Evolutionary conservation across 371 early-diverging fungal species (phyloP).

Genomic region (Polyrhizophydium stewartii): DNA sequence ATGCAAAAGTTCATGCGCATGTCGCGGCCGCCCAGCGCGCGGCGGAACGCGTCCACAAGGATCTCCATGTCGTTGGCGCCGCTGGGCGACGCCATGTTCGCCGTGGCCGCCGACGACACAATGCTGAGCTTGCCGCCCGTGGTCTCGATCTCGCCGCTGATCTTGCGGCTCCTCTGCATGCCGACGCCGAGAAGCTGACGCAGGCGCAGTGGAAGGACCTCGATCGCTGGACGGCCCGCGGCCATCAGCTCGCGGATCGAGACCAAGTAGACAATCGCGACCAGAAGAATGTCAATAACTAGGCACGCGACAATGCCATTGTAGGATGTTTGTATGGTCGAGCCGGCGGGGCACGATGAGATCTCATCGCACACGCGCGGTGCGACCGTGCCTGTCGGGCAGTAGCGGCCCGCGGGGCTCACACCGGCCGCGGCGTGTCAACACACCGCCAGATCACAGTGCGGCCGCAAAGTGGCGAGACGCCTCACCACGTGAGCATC

Average conservation of each 20-base stretch:
- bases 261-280: background rate
- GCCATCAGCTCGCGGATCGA: background rate
- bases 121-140: background rate
- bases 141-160: background rate
- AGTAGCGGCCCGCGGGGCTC: too few species aligned
- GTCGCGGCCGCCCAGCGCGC: background rate
- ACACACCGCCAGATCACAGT: too few species aligned
- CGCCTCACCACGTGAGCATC: too few species aligned
- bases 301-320: background rate
- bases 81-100: constrained; percentile 9
- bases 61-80: background rate
- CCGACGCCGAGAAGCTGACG: constrained; percentile 6
- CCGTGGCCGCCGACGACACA: background rate
- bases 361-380: background rate
- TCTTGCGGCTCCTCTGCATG: constrained; percentile 7
- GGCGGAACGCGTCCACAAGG: background rate
- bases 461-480: too few species aligned
- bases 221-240: background rate
- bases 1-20: constrained; percentile 50
- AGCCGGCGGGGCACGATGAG: background rate
- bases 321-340: background rate
- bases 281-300: background rate
- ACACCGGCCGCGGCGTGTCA: too few species aligned
- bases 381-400: constrained; percentile 11
- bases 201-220: background rate